phyloP scores from a whole-genome alignment of 2,329 filamentous ascomycete species.

The Colletotrichum spinosum region DNA sequence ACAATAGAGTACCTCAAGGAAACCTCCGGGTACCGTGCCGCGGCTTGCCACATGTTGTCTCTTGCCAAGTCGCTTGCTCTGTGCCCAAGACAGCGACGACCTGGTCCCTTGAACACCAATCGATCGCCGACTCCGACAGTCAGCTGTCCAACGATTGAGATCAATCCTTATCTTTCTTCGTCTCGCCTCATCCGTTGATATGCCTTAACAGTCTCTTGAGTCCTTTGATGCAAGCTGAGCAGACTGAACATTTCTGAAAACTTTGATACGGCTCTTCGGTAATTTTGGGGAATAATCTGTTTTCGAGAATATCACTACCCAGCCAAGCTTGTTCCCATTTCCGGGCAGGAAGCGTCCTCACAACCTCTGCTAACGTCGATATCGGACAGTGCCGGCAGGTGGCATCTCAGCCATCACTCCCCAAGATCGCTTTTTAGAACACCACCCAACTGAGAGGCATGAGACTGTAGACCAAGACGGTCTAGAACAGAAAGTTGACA shows the following conservation, averaged over 20 bases:
- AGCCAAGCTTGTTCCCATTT: too few species aligned
- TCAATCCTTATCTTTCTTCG: not conserved
- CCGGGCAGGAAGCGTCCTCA: too few species aligned
- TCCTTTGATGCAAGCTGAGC: too few species aligned
- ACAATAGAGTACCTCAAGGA: conserved; percentile 16
- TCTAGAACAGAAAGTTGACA: conserved; percentile 21
- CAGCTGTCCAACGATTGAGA: not conserved
- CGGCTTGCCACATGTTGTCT: conserved; percentile 34
- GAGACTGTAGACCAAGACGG: conserved; percentile 1
- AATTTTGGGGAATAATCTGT: too few species aligned
- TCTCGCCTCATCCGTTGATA: not conserved
- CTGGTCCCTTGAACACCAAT: conserved; percentile 10
- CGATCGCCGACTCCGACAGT: conserved; percentile 18
- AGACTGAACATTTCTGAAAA: too few species aligned
- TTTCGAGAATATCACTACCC: too few species aligned
- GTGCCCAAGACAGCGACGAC: not conserved
- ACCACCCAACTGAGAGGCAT: too few species aligned
- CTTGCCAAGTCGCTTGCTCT: conserved; percentile 7
- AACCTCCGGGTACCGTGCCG: conserved; percentile 12
- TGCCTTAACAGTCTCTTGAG: not conserved
- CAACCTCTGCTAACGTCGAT: too few species aligned
- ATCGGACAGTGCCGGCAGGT: too few species aligned
- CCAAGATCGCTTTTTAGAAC: too few species aligned
- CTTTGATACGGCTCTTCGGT: too few species aligned
- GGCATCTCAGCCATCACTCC: too few species aligned